These are phyloP conservation scores for Blastobotrys arbuscula DNA, from an alignment of 1,139 yeast species.

Conservation along the genomic window DNA sequence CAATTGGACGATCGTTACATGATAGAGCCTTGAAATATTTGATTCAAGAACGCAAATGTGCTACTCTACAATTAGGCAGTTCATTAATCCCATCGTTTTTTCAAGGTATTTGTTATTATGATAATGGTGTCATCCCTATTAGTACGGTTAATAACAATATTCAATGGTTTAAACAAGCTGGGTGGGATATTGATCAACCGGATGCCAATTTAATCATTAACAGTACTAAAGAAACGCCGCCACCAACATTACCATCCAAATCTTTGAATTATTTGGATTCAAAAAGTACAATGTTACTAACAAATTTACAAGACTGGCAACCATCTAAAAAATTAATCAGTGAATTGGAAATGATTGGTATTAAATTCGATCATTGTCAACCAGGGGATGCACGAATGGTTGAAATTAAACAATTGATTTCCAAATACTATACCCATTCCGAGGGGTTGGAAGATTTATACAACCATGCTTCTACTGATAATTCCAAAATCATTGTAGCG, in stretches of 20 bases:
- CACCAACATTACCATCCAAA: neutral
- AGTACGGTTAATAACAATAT: conserved; percentile 13
- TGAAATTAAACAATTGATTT: conserved; percentile 29
- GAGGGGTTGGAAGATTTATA: conserved; percentile 31
- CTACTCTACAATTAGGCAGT: conserved; percentile 44
- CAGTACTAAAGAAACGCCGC: neutral
- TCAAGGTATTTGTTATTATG: conserved; percentile 35
- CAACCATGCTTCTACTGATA: conserved; percentile 22
- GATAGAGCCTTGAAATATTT: conserved; percentile 51
- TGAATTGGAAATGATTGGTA: conserved; percentile 56
- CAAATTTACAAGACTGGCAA: conserved; percentile 39
- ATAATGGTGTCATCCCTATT: conserved; percentile 6
- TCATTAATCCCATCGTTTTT: conserved; percentile 49
- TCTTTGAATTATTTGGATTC: neutral
- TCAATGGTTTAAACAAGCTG: conserved; percentile 30
- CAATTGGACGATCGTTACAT: conserved; percentile 55
- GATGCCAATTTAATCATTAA: conserved; percentile 18
- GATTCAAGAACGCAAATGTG: conserved; percentile 42
- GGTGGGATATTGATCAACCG: conserved; percentile 27
- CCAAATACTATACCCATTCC: conserved; percentile 23
- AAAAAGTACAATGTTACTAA: conserved; percentile 21
- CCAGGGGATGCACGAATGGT: conserved; percentile 19
- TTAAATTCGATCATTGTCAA: conserved; percentile 50
- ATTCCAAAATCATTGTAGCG: conserved; percentile 47
- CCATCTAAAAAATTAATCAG: conserved; percentile 51